Conservation (phyloP, 2,329 filamentous ascomycete genomes). For the Verruconis gallopava region DNA sequence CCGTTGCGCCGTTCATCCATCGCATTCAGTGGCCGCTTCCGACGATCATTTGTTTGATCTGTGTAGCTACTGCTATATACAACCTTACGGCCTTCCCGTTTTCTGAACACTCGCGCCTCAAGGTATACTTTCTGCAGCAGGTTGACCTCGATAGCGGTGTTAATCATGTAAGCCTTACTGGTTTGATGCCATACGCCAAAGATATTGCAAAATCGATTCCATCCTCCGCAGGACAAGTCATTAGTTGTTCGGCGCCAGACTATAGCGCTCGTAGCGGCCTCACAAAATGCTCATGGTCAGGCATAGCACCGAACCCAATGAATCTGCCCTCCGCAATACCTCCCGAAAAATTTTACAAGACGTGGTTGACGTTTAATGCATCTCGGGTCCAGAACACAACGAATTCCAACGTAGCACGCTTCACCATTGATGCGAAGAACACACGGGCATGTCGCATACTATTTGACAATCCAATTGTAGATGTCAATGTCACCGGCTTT, state of each 20-base stretch:
- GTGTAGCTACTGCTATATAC: constrained; percentile 66
- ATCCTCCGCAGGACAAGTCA: constrained; percentile 48
- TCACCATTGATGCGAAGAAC: constrained; percentile 58
- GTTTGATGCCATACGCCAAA: constrained; percentile 53
- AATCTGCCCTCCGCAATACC: constrained; percentile 19
- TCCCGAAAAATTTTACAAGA: constrained; percentile 32
- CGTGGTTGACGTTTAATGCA: constrained; percentile 56
- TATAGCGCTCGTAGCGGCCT: constrained; percentile 38
- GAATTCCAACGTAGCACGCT: constrained; percentile 38
- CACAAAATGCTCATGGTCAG: constrained; percentile 57
- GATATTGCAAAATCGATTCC: constrained; percentile 57
- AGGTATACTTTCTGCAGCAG: constrained; percentile 75
- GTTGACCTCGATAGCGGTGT: constrained; percentile 60
- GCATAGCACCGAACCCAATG: constrained; percentile 44
- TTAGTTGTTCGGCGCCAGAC: constrained; percentile 28
- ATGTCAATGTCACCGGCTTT: constrained; percentile 51
- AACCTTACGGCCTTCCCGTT: constrained; percentile 84
- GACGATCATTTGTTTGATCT: constrained; percentile 58
- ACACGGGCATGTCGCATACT: constrained; percentile 66
- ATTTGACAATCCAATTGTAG: constrained; percentile 54
- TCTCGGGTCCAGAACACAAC: constrained; percentile 29
- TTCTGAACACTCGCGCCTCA: constrained; percentile 63
- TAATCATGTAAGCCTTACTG: constrained; percentile 56
- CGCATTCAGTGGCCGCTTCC: constrained; percentile 75
- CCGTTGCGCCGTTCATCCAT: constrained; percentile 73